Conservation (phyloP, 2,329 filamentous ascomycete species). For the Aspergillus unguis region DNA sequence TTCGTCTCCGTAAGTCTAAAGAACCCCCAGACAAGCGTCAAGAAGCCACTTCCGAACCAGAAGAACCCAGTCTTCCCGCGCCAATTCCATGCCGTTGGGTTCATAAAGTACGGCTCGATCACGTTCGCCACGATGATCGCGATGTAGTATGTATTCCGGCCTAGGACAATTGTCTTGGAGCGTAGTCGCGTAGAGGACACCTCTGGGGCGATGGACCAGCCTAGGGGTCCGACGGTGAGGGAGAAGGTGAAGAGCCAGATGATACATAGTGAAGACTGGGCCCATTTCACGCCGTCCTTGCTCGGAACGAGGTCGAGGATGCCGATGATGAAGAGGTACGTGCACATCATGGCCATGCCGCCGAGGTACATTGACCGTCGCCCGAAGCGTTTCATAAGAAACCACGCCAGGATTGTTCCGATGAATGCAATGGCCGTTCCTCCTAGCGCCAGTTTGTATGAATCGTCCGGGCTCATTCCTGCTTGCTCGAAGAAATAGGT, state of each 20-base stretch:
- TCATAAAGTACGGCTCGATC: conserved; percentile 33
- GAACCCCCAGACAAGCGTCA: conserved; percentile 38
- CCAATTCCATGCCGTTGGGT: conserved; percentile 36
- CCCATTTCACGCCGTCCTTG: conserved; percentile 20
- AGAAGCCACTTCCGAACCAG: conserved; percentile 36
- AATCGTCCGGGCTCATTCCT: conserved; percentile 46
- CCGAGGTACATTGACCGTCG: conserved; percentile 40
- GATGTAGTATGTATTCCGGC: conserved; percentile 52
- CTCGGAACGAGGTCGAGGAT: conserved; percentile 1
- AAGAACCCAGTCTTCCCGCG: conserved; percentile 42
- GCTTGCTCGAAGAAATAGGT: conserved; percentile 40
- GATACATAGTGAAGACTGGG: conserved; percentile 48
- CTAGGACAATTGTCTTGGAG: conserved; percentile 55
- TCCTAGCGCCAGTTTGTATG: conserved; percentile 49
- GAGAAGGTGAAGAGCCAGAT: conserved; percentile 56
- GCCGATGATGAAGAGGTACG: conserved; percentile 31
- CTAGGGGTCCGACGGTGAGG: conserved; percentile 54
- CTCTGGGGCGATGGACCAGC: conserved; percentile 54
- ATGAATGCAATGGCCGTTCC: conserved; percentile 20
- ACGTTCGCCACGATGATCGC: conserved; percentile 48
- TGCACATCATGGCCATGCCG: conserved; percentile 27
- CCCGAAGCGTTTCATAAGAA: conserved; percentile 37
- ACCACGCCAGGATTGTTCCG: conserved; percentile 51
- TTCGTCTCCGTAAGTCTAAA: conserved; percentile 41
- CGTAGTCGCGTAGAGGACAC: conserved; percentile 54